These are phyloP conservation scores for Fusarium newnesense DNA, from an alignment of 2,329 filamentous ascomycete species.

Conservation along the genomic window DNA sequence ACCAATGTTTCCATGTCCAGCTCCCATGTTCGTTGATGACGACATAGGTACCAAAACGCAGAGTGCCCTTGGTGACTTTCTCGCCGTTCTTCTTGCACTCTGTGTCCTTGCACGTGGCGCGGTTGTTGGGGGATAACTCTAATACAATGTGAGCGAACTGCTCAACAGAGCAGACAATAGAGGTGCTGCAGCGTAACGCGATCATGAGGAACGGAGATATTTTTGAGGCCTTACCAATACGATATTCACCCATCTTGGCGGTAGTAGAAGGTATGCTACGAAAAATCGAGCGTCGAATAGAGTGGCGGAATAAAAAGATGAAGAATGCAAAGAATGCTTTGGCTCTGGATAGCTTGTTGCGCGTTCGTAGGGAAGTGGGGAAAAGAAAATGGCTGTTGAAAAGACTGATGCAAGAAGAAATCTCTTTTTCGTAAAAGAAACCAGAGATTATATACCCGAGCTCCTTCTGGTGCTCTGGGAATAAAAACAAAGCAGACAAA, in stretches of 20 bases:
- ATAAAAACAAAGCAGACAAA: conserved; percentile 27
- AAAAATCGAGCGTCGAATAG: conserved; percentile 13
- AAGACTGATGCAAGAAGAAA: not conserved
- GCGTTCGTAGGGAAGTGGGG: not conserved
- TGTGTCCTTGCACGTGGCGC: conserved; percentile 78
- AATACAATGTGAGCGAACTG: conserved; percentile 27
- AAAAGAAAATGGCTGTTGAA: not conserved
- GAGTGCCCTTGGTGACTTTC: conserved; percentile 83
- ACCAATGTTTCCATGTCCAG: conserved; percentile 92
- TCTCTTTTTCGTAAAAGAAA: not conserved
- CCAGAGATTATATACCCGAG: not conserved
- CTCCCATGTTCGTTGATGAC: conserved; percentile 68
- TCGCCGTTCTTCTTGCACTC: conserved; percentile 75
- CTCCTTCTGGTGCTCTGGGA: conserved; percentile 1
- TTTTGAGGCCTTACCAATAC: conserved; percentile 55
- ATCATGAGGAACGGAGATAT: not conserved
- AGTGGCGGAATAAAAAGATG: conserved; percentile 16
- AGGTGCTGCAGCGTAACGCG: not conserved
- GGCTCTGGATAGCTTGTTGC: conserved; percentile 5
- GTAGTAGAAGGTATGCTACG: not conserved
- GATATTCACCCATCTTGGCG: conserved; percentile 57
- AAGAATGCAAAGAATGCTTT: conserved; percentile 5
- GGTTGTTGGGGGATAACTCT: conserved; percentile 78
- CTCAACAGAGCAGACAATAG: not conserved
- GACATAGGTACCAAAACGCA: conserved; percentile 82